phyloP scores from a whole-genome alignment of 2,329 filamentous ascomycete species.

The Emmonsia crescens region DNA sequence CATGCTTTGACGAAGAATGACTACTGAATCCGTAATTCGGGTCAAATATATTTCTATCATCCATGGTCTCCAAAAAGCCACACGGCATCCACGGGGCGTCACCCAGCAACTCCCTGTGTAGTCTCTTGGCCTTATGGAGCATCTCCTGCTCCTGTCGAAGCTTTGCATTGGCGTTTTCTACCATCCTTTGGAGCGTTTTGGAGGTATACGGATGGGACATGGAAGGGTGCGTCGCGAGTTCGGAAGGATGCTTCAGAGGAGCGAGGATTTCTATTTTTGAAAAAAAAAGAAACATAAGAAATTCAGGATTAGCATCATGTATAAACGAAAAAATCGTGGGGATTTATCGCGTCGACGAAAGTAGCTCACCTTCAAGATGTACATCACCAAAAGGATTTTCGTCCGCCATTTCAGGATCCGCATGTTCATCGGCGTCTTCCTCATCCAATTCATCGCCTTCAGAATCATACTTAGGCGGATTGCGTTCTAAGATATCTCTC shows the following conservation, averaged over 20 bases:
- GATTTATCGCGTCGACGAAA: background rate
- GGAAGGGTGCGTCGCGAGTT: constrained; percentile 49
- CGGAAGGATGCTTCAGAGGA: constrained; percentile 52
- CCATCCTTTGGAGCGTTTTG: constrained; percentile 48
- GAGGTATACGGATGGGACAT: constrained; percentile 49
- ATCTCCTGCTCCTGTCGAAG: constrained; percentile 47
- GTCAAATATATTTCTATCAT: constrained; percentile 40
- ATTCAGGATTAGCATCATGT: background rate
- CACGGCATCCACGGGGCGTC: constrained; percentile 51
- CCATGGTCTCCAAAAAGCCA: constrained; percentile 40
- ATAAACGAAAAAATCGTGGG: background rate
- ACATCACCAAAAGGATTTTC: constrained; percentile 53
- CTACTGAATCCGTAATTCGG: constrained; percentile 14
- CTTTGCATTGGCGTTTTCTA: constrained; percentile 44
- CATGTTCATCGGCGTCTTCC: constrained; percentile 47
- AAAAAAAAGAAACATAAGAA: background rate
- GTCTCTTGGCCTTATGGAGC: constrained; percentile 47
- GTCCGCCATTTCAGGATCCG: constrained; percentile 46
- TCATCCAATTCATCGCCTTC: constrained; percentile 52
- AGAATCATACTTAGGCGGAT: constrained; percentile 51
- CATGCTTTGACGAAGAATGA: background rate
- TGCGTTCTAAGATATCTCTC: constrained; percentile 48
- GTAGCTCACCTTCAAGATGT: constrained; percentile 43
- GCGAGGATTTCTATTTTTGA: constrained; percentile 42
- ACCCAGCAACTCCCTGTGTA: constrained; percentile 49